Conservation (phyloP, 2,329 filamentous ascomycete genomes). For the Fusarium sp. region DNA sequence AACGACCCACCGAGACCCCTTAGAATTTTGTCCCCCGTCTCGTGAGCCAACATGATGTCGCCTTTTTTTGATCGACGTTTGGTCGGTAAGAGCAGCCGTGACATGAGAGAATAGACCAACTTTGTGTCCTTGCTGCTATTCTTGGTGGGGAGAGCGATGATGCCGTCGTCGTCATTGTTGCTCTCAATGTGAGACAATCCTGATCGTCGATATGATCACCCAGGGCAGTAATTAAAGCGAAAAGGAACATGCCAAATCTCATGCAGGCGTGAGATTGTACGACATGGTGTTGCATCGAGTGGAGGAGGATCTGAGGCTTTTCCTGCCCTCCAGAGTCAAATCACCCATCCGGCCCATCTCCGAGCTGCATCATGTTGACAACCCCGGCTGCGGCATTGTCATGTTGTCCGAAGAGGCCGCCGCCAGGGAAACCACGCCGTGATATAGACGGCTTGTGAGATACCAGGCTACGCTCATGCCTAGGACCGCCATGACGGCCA, state of each 20-base stretch:
- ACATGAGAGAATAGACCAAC: neutral
- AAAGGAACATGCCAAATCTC: neutral
- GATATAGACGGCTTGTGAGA: conserved; percentile 29
- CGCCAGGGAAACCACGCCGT: conserved; percentile 18
- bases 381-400: conserved; percentile 12
- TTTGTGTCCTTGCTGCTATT: neutral
- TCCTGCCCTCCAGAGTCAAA: neutral
- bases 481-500: conserved; percentile 52
- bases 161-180: neutral
- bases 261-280: neutral
- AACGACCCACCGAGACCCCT: conserved; percentile 32
- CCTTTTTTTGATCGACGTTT: conserved; percentile 17
- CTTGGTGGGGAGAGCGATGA: neutral
- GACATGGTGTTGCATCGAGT: neutral
- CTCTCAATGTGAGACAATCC: conserved; percentile 1
- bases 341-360: neutral
- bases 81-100: neutral
- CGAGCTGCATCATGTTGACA: conserved; percentile 9
- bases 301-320: neutral
- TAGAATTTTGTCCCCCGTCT: conserved; percentile 10
- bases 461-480: conserved; percentile 26
- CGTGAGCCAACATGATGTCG: conserved; percentile 6
- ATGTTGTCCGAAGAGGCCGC: conserved; percentile 16
- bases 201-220: conserved; percentile 1
- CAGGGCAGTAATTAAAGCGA: conserved; percentile 2